Base-by-base conservation (phyloP, 2,329 filamentous ascomycete species). In the Saccharata proteae region DNA sequence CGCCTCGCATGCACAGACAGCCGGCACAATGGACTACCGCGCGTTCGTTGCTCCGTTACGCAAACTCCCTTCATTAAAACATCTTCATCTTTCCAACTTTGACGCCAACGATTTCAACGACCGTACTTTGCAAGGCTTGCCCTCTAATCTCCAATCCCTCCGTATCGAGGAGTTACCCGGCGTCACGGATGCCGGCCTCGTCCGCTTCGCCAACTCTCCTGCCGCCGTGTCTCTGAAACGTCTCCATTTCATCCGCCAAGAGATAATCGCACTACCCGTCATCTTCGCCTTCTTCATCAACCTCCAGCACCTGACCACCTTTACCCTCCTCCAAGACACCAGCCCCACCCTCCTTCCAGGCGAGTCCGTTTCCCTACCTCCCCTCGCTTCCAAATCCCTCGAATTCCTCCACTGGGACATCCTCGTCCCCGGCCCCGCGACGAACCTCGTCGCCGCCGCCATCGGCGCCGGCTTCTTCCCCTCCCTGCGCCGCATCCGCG, bases 401-500 rank as follows among this genome's bases (percentile, higher is more conserved):
- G 54, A 55, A 32, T 62, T 59, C 38, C 48, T 76, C 3, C 71
- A 76, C 42, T 74, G 71, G 69, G 71, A 74, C 43, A 67, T 82
- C 16, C 68, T 71, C 16, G 58, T 64, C 23, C 58, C 64, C 20
- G 58, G 61, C 9, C 49, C 58, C 5, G 72, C 77, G 1, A 76
- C 79, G 30, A 61, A 65, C 4, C 70, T 79, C 27, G 62, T 85
- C 6, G 72, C 77, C 1, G 62, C 63, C 36, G 74, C 73, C 43
- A 80, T 85, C 40, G 53, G 54, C 4, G 64, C 67, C 2, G 58
- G 59, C 4, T 73, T 72, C 0, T 81, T 86, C 44, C 80, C 80
- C 0, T 49, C 57, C 1, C 62, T 86, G 7, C 60, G 58, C 7
- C 58, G 48, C 2, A 55, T 85, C 12, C 71, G 80, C 32, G 63